A percentile compares a stretch with the other conserved stretches of the same genome.
Conservation (phyloP, 2,329 filamentous ascomycete genomes). For the Apiospora malaysiana region DNA sequence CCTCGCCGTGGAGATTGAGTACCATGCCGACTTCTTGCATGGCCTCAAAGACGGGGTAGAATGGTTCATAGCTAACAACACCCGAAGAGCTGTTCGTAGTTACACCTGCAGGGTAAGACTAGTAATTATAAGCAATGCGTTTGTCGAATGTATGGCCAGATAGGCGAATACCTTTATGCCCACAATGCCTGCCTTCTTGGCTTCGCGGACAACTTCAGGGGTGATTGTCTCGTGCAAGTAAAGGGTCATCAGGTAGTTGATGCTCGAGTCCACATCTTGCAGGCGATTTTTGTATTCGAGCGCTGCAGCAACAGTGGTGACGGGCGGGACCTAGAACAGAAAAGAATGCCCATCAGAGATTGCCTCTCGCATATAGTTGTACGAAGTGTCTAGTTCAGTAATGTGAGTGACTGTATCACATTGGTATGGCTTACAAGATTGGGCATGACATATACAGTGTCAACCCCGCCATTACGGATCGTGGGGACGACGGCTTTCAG, state of each 20-base stretch:
- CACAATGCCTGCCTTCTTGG: conserved; percentile 61
- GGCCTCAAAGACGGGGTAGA: conserved; percentile 67
- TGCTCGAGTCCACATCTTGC: conserved; percentile 51
- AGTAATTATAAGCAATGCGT: neutral
- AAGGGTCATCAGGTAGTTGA: conserved; percentile 58
- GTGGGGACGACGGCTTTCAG: conserved; percentile 55
- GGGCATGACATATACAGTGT: conserved; percentile 61
- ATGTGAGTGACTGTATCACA: neutral
- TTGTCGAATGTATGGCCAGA: neutral
- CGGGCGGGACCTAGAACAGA: conserved; percentile 43
- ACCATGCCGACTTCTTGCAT: conserved; percentile 70
- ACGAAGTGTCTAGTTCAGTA: neutral
- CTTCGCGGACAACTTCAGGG: conserved; percentile 61
- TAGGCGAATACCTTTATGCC: conserved; percentile 56
- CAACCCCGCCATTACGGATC: conserved; percentile 56
- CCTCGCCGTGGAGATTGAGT: conserved; percentile 71
- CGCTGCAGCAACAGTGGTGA: conserved; percentile 54
- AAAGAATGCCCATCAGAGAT: neutral
- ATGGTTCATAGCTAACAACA: conserved; percentile 57
- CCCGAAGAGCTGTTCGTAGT: conserved; percentile 49
- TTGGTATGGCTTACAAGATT: conserved; percentile 46
- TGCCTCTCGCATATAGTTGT: neutral
- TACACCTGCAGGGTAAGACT: conserved; percentile 32
- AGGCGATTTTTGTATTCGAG: conserved; percentile 53
- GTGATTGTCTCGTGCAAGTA: conserved; percentile 58